phyloP scores from a whole-genome alignment of 2,329 filamentous ascomycete genomes.

The Pezicula carpinea region DNA sequence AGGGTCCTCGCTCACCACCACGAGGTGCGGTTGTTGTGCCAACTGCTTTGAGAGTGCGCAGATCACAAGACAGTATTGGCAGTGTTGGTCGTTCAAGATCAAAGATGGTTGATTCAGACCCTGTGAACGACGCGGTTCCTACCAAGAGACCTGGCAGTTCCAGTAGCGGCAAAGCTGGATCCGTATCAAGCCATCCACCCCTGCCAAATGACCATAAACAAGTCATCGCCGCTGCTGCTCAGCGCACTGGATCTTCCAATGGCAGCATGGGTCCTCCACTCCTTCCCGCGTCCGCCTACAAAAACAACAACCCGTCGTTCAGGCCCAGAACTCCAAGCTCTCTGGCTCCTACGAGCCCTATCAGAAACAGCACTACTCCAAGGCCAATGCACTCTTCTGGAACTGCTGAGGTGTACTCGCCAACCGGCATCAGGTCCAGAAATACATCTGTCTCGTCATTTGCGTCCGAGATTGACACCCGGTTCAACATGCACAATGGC shows the following conservation, averaged over 20 bases:
- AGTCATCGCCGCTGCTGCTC: constrained; percentile 72
- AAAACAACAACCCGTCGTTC: constrained; percentile 31
- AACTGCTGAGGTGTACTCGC: constrained; percentile 43
- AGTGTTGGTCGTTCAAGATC: constrained; percentile 36
- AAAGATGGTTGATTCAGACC: constrained; percentile 31
- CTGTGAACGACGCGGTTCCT: constrained; percentile 31
- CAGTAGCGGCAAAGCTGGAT: constrained; percentile 55
- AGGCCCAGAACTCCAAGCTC: constrained; percentile 60
- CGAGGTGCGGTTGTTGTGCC: constrained; percentile 27
- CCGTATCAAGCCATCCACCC: constrained; percentile 56
- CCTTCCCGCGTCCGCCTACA: constrained; percentile 68
- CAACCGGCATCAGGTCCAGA: constrained; percentile 45
- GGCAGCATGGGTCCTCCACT: constrained; percentile 76
- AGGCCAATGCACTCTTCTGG: constrained; percentile 43
- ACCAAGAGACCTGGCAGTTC: constrained; percentile 65
- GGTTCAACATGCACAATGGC: constrained; percentile 73
- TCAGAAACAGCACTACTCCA: constrained; percentile 54
- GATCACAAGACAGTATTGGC: constrained; percentile 45
- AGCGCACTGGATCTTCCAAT: constrained; percentile 47
- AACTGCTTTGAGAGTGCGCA: constrained; percentile 37
- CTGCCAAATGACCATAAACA: constrained; percentile 79
- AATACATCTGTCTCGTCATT: constrained; percentile 93
- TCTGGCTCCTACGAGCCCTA: constrained; percentile 36
- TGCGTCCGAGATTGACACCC: constrained; percentile 83
- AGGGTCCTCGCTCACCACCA: constrained; percentile 19